Evolutionary conservation across 805 yeast genomes (phyloP).

Genomic region (Candida andamanensis): DNA sequence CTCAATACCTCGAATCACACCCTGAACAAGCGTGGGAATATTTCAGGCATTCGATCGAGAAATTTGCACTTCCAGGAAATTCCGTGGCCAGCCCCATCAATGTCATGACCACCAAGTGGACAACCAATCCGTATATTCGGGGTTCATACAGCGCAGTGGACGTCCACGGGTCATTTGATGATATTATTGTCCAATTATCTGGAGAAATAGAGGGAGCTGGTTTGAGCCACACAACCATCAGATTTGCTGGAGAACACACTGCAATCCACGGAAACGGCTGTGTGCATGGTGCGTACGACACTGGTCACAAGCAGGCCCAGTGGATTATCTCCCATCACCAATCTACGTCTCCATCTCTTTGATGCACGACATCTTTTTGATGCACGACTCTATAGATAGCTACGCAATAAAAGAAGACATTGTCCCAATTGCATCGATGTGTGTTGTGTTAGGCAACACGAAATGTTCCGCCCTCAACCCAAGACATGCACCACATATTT

Average conservation of each 20-base stretch:
- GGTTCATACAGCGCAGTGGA: conserved; percentile 79
- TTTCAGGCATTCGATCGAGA: conserved; percentile 48
- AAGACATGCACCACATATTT: no score
- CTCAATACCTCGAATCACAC: conserved; percentile 51
- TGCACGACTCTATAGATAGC: not conserved
- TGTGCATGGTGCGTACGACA: conserved; percentile 84
- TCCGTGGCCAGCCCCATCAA: conserved; percentile 22
- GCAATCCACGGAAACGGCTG: conserved; percentile 85
- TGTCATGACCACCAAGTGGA: conserved; percentile 63
- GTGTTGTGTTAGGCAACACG: no score
- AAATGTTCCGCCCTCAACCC: no score
- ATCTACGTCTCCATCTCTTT: no score
- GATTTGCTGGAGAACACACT: conserved; percentile 93
- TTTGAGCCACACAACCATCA: conserved; percentile 41
- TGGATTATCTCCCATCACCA: conserved; percentile 23
- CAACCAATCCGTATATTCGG: conserved; percentile 66
- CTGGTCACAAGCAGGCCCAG: conserved; percentile 58
- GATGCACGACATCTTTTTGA: no score
- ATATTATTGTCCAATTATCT: conserved; percentile 53
- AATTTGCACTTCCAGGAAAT: conserved; percentile 15
- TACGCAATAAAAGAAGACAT: no score
- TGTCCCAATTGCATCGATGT: no score
- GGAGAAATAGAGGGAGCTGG: conserved; percentile 31
- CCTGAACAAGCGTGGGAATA: conserved; percentile 53
- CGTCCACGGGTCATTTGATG: conserved; percentile 67